Evolutionary conservation across 2,329 filamentous ascomycete genomes (phyloP).

Genomic region (Bimuria novae-zelandiae): DNA sequence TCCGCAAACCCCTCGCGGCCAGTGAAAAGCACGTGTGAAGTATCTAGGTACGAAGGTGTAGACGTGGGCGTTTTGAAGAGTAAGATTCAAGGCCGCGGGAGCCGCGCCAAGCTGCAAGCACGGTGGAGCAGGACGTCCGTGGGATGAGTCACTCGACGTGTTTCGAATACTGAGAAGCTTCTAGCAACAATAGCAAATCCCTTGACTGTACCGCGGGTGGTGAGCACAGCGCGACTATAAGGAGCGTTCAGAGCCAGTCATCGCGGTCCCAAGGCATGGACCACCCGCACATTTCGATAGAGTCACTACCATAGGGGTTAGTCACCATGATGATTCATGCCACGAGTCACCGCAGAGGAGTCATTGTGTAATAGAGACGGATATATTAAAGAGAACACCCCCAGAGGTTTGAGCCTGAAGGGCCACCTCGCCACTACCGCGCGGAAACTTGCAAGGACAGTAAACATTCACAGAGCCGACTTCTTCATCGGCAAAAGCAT

Average conservation of each 20-base stretch:
- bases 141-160: too few relatives aligned
- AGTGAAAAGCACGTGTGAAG: too few relatives aligned
- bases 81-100: too few relatives aligned
- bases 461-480: constrained; percentile 4
- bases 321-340: neutral
- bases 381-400: constrained; percentile 1
- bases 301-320: neutral
- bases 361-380: neutral
- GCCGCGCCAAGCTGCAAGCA: too few relatives aligned
- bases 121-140: too few relatives aligned
- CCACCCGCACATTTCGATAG: neutral
- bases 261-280: neutral
- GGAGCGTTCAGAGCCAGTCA: neutral
- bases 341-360: neutral
- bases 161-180: too few relatives aligned
- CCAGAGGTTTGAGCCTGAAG: neutral
- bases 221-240: neutral
- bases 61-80: too few relatives aligned
- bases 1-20: too few relatives aligned
- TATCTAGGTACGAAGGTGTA: too few relatives aligned
- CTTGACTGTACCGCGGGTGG: neutral
- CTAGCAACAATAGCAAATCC: too few relatives aligned
- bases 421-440: neutral
- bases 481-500: constrained; percentile 8
- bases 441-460: constrained; percentile 6